A percentile compares a stretch with the other conserved stretches of the same genome.
phyloP scores from a whole-genome alignment of 345 rosid species.

The Gynandropsis gynandra region DNA sequence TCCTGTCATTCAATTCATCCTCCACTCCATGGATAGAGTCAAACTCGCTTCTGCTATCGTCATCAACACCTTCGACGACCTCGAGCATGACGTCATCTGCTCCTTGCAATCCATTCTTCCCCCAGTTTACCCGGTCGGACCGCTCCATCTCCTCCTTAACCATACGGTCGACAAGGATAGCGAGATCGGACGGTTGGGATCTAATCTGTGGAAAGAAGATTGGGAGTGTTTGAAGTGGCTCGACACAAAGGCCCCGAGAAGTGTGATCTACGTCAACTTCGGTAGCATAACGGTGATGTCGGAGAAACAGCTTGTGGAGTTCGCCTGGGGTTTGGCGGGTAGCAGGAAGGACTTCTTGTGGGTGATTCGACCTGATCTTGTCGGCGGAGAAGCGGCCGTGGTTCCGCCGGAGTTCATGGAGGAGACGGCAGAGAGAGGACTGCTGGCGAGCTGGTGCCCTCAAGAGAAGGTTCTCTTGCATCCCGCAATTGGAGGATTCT shows the following conservation, averaged over 20 bases:
- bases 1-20: slow-evolving; percentile 29
- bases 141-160: slow-evolving; percentile 27
- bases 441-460: slow-evolving; percentile 41
- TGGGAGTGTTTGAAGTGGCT: slow-evolving; percentile 41
- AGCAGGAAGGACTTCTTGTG: slow-evolving; percentile 45
- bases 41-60: slow-evolving; percentile 31
- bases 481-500: slow-evolving; percentile 40
- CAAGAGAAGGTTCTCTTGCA: slow-evolving; percentile 46
- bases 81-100: slow-evolving; percentile 28
- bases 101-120: slow-evolving; percentile 24
- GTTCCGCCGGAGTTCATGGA: slow-evolving; percentile 33
- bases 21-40: slow-evolving; percentile 10
- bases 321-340: slow-evolving; percentile 56
- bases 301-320: slow-evolving; percentile 31
- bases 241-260: slow-evolving; percentile 26
- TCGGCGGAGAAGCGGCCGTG: slow-evolving; percentile 31
- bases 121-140: slow-evolving; percentile 35
- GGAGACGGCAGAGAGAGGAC: slow-evolving; percentile 32
- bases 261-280: slow-evolving; percentile 48
- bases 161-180: slow-evolving; percentile 4
- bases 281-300: slow-evolving; percentile 53
- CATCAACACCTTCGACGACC: slow-evolving; percentile 35
- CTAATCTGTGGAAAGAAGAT: slow-evolving; percentile 53
- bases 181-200: slow-evolving; percentile 22
- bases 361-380: slow-evolving; percentile 42